phyloP scores from a whole-genome alignment of 2,329 filamentous ascomycete genomes.

The Hypoxylon sp. region DNA sequence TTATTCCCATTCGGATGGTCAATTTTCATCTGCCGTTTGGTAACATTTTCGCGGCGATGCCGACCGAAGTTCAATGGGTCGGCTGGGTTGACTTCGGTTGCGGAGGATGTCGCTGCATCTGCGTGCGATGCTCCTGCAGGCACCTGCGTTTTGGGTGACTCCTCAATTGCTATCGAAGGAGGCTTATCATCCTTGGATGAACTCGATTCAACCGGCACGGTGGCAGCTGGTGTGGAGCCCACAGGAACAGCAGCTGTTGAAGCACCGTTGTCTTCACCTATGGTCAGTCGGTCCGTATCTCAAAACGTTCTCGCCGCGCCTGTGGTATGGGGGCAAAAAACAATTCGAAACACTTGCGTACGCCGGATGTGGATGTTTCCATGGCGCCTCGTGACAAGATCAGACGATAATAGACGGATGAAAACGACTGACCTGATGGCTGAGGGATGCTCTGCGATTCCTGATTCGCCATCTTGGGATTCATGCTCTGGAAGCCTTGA shows the following conservation, averaged over 20 bases:
- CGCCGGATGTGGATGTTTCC: constrained; percentile 41
- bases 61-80: constrained; percentile 58
- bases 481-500: constrained; percentile 26
- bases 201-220: constrained; percentile 16
- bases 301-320: constrained; percentile 23
- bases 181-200: constrained; percentile 29
- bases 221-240: constrained; percentile 19
- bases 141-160: constrained; percentile 11
- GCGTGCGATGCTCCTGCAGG: constrained; percentile 38
- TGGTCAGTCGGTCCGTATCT: constrained; percentile 37
- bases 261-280: constrained; percentile 33
- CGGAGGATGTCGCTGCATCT: constrained; percentile 35
- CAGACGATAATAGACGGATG: constrained; percentile 24
- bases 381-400: constrained; percentile 34
- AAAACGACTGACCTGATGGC: constrained; percentile 45
- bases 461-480: constrained; percentile 43
- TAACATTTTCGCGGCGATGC: constrained; percentile 58
- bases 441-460: constrained; percentile 42
- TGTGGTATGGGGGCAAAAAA: constrained; percentile 24
- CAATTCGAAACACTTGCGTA: constrained; percentile 41
- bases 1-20: constrained; percentile 62
- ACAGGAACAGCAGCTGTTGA: constrained; percentile 29
- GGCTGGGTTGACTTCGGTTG: constrained; percentile 40
- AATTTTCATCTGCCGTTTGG: constrained; percentile 61
- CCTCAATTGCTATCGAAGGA: constrained; percentile 24